A percentile compares a stretch with the other conserved stretches of the same genome.
phyloP scores from a whole-genome alignment of 129 eudicot species.

The Flaveria robusta region DNA sequence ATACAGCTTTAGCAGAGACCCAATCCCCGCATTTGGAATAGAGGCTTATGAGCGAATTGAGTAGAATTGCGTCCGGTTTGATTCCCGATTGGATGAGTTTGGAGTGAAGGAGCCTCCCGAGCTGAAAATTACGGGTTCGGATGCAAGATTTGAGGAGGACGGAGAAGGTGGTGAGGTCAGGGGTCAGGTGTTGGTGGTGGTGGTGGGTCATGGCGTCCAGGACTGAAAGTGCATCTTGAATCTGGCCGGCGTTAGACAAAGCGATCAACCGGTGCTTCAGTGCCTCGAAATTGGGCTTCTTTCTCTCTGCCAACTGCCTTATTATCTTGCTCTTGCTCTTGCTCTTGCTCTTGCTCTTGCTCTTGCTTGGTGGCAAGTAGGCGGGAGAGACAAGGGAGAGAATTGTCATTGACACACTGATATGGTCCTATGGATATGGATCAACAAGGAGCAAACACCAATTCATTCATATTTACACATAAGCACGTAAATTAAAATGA shows the following conservation, averaged over 20 bases:
- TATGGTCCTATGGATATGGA: too few species aligned
- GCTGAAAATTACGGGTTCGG: slow-evolving; percentile 48
- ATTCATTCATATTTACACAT: too few species aligned
- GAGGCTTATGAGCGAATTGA: slow-evolving; percentile 59
- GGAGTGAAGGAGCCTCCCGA: slow-evolving; percentile 54
- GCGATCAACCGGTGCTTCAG: slow-evolving; percentile 48
- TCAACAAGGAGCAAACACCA: too few species aligned
- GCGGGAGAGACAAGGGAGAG: slow-evolving; percentile 42
- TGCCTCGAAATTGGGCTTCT: slow-evolving; percentile 35
- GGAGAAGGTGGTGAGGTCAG: slow-evolving; percentile 59
- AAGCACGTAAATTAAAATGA: too few species aligned
- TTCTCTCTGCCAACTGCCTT: not conserved
- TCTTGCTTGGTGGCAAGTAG: slow-evolving; percentile 8
- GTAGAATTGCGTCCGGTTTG: slow-evolving; percentile 40
- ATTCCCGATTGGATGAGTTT: slow-evolving; percentile 42
- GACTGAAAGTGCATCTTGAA: slow-evolving; percentile 41
- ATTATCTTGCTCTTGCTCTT: slow-evolving; percentile 11
- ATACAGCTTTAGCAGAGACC: slow-evolving; percentile 56
- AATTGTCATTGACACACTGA: too few species aligned
- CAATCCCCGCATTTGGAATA: slow-evolving; percentile 72
- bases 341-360: too few species aligned
- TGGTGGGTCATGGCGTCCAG: slow-evolving; percentile 49
- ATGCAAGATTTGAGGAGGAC: slow-evolving; percentile 72
- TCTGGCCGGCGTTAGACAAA: slow-evolving; percentile 46
- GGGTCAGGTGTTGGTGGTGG: slow-evolving; percentile 37